phyloP scores from a whole-genome alignment of 2,329 filamentous ascomycete genomes.

The Paramyrothecium sp. region DNA sequence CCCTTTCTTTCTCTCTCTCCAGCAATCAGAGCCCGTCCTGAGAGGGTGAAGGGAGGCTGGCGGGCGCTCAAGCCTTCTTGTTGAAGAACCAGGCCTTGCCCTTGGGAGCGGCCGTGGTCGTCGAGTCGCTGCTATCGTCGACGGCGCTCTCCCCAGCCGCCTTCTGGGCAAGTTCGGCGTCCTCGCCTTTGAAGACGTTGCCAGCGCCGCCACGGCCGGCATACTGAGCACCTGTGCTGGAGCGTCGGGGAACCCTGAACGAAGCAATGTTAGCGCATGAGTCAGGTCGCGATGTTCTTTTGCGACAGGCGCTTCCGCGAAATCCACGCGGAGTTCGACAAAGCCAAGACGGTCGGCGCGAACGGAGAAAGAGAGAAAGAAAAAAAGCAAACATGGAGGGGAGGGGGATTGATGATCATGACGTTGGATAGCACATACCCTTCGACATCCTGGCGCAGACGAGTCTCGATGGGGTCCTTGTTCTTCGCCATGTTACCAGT shows the following conservation, averaged over 20 bases:
- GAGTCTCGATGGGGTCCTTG: conserved; percentile 70
- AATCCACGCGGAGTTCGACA: background rate
- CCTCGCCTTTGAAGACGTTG: conserved; percentile 59
- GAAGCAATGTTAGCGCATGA: conserved; percentile 6
- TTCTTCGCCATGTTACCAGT: conserved; percentile 82
- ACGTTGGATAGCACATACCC: conserved; percentile 46
- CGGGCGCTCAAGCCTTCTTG: conserved; percentile 39
- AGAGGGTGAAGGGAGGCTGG: background rate
- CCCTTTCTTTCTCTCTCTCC: no score
- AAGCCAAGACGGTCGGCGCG: background rate
- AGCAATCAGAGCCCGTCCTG: background rate
- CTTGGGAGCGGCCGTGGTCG: conserved; percentile 31
- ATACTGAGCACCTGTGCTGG: conserved; percentile 59
- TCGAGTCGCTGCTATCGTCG: conserved; percentile 24
- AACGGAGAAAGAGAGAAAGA: background rate
- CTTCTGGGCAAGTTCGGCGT: conserved; percentile 29
- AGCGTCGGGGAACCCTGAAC: conserved; percentile 52
- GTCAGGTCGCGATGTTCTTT: background rate
- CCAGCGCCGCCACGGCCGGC: conserved; percentile 74
- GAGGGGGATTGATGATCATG: conserved; percentile 16
- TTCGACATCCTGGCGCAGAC: conserved; percentile 80
- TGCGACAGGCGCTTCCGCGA: background rate
- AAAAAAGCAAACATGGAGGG: conserved; percentile 3
- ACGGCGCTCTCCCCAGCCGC: conserved; percentile 29
- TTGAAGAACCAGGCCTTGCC: conserved; percentile 49